Percentiles rank a stretch among this genome's conserved stretches.
phyloP scores from a whole-genome alignment of 306 rosid genomes.

The Inga leiocalycina region DNA sequence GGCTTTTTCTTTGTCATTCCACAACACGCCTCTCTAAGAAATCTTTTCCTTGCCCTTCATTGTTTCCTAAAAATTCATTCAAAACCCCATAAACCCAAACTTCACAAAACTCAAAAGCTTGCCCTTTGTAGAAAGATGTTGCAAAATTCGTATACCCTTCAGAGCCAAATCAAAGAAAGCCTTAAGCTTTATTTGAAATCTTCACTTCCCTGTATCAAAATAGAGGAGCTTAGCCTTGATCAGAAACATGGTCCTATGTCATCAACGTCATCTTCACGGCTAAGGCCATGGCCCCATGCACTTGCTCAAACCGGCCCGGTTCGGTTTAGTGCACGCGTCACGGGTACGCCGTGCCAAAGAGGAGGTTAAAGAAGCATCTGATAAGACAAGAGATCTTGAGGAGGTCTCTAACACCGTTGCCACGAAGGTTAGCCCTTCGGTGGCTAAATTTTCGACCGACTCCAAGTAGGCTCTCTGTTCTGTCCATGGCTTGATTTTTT shows the following conservation, averaged over 20 bases:
- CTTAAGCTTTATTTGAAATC: conserved; percentile 3
- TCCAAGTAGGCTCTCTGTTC: conserved; percentile 68
- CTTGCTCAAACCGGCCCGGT: conserved; percentile 38
- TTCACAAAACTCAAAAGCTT: background rate
- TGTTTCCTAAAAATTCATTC: background rate
- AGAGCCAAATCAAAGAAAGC: background rate
- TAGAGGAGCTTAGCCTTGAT: background rate
- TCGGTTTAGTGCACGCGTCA: conserved; percentile 34
- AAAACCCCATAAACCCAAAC: background rate
- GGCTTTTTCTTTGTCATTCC: too few species aligned
- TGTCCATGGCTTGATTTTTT: conserved; percentile 49
- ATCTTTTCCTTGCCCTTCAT: background rate
- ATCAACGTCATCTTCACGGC: background rate
- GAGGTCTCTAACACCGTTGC: conserved; percentile 56
- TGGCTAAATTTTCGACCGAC: conserved; percentile 64
- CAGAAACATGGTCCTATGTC: background rate
- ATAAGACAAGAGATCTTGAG: conserved; percentile 48
- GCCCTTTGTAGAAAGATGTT: conserved; percentile 14
- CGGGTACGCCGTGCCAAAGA: conserved; percentile 34
- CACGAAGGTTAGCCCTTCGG: conserved; percentile 44
- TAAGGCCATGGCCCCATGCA: conserved; percentile 25
- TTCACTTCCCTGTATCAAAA: background rate
- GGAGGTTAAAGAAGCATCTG: conserved; percentile 25
- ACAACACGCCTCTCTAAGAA: background rate
- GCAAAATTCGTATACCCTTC: background rate